phyloP scores from a whole-genome alignment of 208 protist species.

The Herpetomonas samuelpessoai region DNA sequence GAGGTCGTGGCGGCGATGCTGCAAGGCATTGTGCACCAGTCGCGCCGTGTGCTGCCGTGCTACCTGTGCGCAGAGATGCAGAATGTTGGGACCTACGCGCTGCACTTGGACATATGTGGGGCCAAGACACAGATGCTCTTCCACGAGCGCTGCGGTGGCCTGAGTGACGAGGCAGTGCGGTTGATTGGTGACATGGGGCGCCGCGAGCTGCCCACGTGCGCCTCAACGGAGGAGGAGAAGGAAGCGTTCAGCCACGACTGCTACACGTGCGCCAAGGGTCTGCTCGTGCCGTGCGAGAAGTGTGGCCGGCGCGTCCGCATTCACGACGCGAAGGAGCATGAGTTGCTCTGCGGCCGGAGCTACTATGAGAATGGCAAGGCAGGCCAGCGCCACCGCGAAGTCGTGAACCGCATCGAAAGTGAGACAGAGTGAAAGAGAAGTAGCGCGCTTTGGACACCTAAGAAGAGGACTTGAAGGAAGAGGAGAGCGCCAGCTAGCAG shows the following conservation, averaged over 20 bases:
- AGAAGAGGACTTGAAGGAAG: background rate
- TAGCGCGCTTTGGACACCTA: background rate
- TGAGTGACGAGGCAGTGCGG: conserved; percentile 10
- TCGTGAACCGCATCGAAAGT: conserved; percentile 27
- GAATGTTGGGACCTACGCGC: conserved; percentile 32
- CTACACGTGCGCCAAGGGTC: conserved; percentile 51
- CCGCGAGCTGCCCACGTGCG: conserved; percentile 20
- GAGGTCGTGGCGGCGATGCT: conserved; percentile 46
- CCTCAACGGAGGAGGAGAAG: conserved; percentile 18
- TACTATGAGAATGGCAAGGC: conserved; percentile 44
- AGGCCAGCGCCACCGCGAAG: conserved; percentile 26
- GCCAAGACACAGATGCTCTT: conserved; percentile 31
- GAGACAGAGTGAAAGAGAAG: background rate
- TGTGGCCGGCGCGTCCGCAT: conserved; percentile 52
- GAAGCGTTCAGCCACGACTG: conserved; percentile 31
- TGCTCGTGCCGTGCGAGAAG: conserved; percentile 57
- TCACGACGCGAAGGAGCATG: conserved; percentile 72
- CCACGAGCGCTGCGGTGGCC: conserved; percentile 17
- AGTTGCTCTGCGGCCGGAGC: conserved; percentile 47
- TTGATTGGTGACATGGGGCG: conserved; percentile 2
- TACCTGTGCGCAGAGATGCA: conserved; percentile 72
- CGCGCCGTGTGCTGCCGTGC: conserved; percentile 63
- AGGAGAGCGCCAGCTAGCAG: background rate
- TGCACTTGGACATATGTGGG: conserved; percentile 55
- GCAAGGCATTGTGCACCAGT: conserved; percentile 63